phyloP scores from a whole-genome alignment of 2,329 filamentous ascomycete species.

The Xenoacremonium recifei region DNA sequence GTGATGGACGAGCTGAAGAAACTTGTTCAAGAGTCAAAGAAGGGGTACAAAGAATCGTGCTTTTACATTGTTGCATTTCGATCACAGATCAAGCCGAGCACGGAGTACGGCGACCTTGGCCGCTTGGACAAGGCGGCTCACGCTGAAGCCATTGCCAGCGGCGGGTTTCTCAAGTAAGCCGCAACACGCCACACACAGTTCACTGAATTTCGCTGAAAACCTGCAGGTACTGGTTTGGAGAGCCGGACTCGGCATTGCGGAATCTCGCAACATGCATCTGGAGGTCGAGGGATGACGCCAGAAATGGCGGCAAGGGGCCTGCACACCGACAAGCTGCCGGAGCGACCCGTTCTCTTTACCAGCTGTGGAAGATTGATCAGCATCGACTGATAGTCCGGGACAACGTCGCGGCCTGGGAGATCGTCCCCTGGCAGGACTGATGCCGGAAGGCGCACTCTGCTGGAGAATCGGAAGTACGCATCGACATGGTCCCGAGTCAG shows the following conservation, averaged over 20 bases:
- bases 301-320: slow-evolving; percentile 56
- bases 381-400: slow-evolving; percentile 68
- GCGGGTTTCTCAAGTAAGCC: slow-evolving; percentile 75
- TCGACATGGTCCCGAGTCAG: background rate
- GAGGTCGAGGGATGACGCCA: slow-evolving; percentile 59
- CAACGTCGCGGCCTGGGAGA: slow-evolving; percentile 61
- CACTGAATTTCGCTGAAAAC: slow-evolving; percentile 15
- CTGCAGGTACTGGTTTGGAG: slow-evolving; percentile 81
- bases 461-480: background rate
- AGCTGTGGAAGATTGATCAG: slow-evolving; percentile 69
- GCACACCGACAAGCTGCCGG: slow-evolving; percentile 66
- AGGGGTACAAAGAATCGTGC: slow-evolving; percentile 56
- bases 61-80: slow-evolving; percentile 89
- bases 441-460: background rate
- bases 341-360: slow-evolving; percentile 60
- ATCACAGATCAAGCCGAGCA: slow-evolving; percentile 66
- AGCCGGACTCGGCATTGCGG: slow-evolving; percentile 63
- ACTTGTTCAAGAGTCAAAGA: slow-evolving; percentile 45
- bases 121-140: slow-evolving; percentile 77
- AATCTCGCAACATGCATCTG: slow-evolving; percentile 82
- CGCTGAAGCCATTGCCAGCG: slow-evolving; percentile 73
- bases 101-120: slow-evolving; percentile 66
- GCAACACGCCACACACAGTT: background rate
- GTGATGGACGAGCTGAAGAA: slow-evolving; percentile 58
- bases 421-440: slow-evolving; percentile 53